Evolutionary conservation across 768 basidiomycete species (phyloP), one percentile per base, ranked within the genome.

Genomic region (Lactifluus hygrophoroides): DNA sequence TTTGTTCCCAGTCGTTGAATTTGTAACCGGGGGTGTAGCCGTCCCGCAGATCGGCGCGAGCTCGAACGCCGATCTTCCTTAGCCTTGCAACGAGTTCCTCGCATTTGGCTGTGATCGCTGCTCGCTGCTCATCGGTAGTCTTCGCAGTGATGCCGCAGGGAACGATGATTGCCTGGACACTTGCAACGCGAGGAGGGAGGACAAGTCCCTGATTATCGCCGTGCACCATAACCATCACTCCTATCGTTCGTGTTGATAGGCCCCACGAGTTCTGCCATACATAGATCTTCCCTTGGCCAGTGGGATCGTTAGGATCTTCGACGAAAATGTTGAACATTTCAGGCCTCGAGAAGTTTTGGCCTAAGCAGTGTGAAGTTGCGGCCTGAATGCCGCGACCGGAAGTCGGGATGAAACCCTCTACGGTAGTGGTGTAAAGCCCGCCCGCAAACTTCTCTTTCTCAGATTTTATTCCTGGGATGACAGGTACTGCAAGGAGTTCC

Each of bases 211-310:
- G 90, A 70, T 99, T 93, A 71, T 99, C 96, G 34, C 95, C 94
- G 69, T 99, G 95, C 5, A 91, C 84, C 96, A 99, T 99, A 66
- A 96, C 94, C 95, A 97, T 97, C 56, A 97, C 90, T 68, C 96
- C 96, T 66, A 99, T 92, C 27, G 90, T 82, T 57, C 96, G 80
- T n/a, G 95, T 98, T 47, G 89, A 91, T 53, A 98, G 75, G 67
- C 96, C 96, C 96, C 96, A 98, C 34, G 91, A 94, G 74, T 97
- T 99, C 73, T 98, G 95, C 93, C 94, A 98, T 11, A 93, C 94
- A 63, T 86, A 85, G 0, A 81, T 71, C 76, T 94, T 94, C 54
- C 77, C 76, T 66, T 81, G 77, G 21, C 79, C 79, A 1, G 77
- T 79, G 7, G 81, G 76, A 66, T 87, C 87, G 48, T 81, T 85